A percentile compares a stretch with the other conserved stretches of the same genome.
phyloP scores from a whole-genome alignment of 345 rosid genomes.

The Sapria himalayana region DNA sequence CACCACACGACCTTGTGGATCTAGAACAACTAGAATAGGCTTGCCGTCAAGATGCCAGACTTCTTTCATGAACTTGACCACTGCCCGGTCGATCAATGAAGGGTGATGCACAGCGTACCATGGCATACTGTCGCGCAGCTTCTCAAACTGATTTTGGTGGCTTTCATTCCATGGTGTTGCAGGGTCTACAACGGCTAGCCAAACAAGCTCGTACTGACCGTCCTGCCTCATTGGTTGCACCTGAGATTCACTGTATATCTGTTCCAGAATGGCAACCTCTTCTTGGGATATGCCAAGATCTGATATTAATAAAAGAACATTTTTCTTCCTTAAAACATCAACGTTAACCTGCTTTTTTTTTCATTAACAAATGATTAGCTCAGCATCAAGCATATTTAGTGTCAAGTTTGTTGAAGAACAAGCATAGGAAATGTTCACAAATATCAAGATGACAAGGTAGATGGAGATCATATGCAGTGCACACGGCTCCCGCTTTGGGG shows the following conservation, averaged over 20 bases:
- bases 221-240: constrained; percentile 19
- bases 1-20: constrained; percentile 55
- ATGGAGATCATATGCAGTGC: too few relatives aligned
- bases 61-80: constrained; percentile 31
- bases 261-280: constrained; percentile 32
- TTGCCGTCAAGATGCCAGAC: constrained; percentile 46
- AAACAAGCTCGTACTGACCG: constrained; percentile 47
- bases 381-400: too few relatives aligned
- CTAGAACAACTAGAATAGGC: constrained; percentile 57
- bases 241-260: constrained; percentile 28
- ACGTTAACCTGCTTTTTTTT: constrained; percentile 37
- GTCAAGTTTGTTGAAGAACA: too few relatives aligned
- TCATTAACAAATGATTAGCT: too few relatives aligned
- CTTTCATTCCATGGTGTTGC: constrained; percentile 20
- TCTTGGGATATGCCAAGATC: constrained; percentile 35
- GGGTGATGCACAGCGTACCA: constrained; percentile 64
- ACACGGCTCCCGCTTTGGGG: too few relatives aligned
- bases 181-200: constrained; percentile 54
- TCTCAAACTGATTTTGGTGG: constrained; percentile 26
- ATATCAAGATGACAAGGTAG: too few relatives aligned
- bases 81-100: constrained; percentile 23
- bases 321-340: constrained; percentile 45
- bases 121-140: constrained; percentile 31
- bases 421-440: too few relatives aligned
- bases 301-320: constrained; percentile 48